Evolutionary conservation across 306 rosid genomes (phyloP).

Genomic region (Cucurbita moschata): DNA sequence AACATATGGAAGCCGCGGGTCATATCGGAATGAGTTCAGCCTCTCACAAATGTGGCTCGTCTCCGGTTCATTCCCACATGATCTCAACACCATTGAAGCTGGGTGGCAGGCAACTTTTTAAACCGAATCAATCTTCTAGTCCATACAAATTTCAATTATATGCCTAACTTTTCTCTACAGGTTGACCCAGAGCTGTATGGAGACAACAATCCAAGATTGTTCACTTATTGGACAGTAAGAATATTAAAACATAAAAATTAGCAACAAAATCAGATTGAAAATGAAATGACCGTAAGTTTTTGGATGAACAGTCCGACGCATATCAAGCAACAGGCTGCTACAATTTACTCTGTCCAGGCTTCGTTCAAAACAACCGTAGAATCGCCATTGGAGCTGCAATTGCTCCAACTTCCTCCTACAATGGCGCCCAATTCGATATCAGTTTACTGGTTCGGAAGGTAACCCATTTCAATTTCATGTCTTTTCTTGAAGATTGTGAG

Average conservation of each 20-base stretch:
- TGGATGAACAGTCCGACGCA: conserved; percentile 61
- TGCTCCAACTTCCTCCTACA: conserved; percentile 70
- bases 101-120: conserved; percentile 77
- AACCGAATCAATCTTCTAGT: background rate
- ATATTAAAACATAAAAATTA: too few species aligned
- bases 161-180: conserved; percentile 17
- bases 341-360: conserved; percentile 53
- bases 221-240: conserved; percentile 90
- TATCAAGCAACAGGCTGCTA: conserved; percentile 44
- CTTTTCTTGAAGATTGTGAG: too few species aligned
- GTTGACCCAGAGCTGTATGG: conserved; percentile 96
- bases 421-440: conserved; percentile 77
- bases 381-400: conserved; percentile 96
- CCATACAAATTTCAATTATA: too few species aligned
- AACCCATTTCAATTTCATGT: too few species aligned
- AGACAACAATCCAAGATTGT: conserved; percentile 79
- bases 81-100: conserved; percentile 91
- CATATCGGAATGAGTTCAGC: conserved; percentile 74
- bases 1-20: conserved; percentile 88
- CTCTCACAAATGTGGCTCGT: conserved; percentile 94
- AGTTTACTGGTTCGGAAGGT: conserved; percentile 63
- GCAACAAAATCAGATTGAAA: too few species aligned
- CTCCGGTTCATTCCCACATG: conserved; percentile 82
- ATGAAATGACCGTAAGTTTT: too few species aligned
- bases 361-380: conserved; percentile 74